These are phyloP conservation scores for Penicillium fuscoglaucum DNA, from an alignment of 2,329 filamentous ascomycete species.

Conservation along the genomic window DNA sequence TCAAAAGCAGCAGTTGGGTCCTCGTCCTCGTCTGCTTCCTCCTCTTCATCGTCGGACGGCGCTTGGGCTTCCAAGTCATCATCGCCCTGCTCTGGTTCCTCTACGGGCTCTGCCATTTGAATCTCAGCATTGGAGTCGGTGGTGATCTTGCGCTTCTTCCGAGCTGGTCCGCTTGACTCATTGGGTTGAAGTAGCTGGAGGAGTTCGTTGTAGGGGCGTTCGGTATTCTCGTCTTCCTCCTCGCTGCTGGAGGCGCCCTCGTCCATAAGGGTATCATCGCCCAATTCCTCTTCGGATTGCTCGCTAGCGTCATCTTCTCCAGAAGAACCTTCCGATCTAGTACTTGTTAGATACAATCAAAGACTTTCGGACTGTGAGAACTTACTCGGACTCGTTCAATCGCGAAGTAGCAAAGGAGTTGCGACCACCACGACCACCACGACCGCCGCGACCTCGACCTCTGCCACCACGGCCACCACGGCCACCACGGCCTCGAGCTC, in stretches of 20 bases:
- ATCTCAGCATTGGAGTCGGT: constrained; percentile 30
- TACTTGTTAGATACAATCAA: constrained; percentile 14
- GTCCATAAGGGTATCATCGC: constrained; percentile 43
- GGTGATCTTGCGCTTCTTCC: constrained; percentile 56
- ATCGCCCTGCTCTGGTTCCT: constrained; percentile 37
- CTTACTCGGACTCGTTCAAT: constrained; percentile 42
- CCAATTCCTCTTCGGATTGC: constrained; percentile 40
- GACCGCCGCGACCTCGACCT: constrained; percentile 48
- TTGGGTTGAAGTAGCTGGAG: constrained; percentile 55
- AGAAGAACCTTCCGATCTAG: constrained; percentile 34
- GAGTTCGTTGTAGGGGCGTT: constrained; percentile 56
- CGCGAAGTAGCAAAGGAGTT: constrained; percentile 39
- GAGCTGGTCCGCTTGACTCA: constrained; percentile 46
- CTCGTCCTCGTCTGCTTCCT: constrained; percentile 39
- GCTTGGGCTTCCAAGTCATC: constrained; percentile 52
- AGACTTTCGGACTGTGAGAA: neutral
- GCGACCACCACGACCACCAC: constrained; percentile 5
- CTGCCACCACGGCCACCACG: constrained; percentile 76
- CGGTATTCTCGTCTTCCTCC: constrained; percentile 43
- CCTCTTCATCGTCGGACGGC: constrained; percentile 44
- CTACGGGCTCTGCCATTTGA: constrained; percentile 22
- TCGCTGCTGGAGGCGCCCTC: constrained; percentile 41
- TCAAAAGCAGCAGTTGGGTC: constrained; percentile 71
- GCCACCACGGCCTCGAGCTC: constrained; percentile 51
- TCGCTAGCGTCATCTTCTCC: constrained; percentile 42